Conservation (phyloP, 1,284 basidiomycete species). For the Erythrobasidium hasegawianum region DNA sequence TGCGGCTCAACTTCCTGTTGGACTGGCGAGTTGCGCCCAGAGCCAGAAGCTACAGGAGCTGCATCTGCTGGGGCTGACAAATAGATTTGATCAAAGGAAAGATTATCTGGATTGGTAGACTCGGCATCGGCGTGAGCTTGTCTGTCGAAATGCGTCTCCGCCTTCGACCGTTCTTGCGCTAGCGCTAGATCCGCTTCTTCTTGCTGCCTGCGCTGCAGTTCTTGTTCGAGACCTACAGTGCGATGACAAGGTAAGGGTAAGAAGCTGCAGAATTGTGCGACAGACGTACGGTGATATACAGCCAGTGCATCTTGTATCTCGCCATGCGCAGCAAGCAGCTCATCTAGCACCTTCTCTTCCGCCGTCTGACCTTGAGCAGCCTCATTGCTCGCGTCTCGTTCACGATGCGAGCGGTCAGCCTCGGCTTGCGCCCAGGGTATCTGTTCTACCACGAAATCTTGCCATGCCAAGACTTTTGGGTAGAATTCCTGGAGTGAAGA, state of each 20-base stretch:
- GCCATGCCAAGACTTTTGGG: constrained; percentile 48
- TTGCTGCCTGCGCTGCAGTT: constrained; percentile 1
- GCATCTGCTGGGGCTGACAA: background rate
- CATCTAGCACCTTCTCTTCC: constrained; percentile 35
- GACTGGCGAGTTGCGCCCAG: background rate
- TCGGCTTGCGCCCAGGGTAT: constrained; percentile 53
- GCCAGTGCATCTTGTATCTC: constrained; percentile 40
- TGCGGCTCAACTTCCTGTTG: background rate
- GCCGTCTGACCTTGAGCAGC: background rate
- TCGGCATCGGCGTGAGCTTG: background rate
- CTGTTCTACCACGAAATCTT: constrained; percentile 50
- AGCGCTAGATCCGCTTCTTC: constrained; percentile 37
- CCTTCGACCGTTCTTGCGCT: constrained; percentile 34
- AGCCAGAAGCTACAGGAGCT: constrained; percentile 18
- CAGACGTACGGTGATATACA: constrained; percentile 27
- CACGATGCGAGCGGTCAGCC: constrained; percentile 45
- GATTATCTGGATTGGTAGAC: background rate
- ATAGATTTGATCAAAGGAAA: background rate
- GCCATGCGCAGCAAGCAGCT: constrained; percentile 37
- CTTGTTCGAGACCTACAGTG: constrained; percentile 15
- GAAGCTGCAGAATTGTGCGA: background rate
- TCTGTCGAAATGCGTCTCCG: constrained; percentile 34
- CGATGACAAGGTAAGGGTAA: background rate
- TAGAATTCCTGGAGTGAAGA: constrained; percentile 50
- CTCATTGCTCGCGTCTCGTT: constrained; percentile 7